Evolutionary conservation across 2,329 filamentous ascomycete species (phyloP), one percentile per base, ranked within the genome.

Genomic region (Aphanoascus verrucosus): DNA sequence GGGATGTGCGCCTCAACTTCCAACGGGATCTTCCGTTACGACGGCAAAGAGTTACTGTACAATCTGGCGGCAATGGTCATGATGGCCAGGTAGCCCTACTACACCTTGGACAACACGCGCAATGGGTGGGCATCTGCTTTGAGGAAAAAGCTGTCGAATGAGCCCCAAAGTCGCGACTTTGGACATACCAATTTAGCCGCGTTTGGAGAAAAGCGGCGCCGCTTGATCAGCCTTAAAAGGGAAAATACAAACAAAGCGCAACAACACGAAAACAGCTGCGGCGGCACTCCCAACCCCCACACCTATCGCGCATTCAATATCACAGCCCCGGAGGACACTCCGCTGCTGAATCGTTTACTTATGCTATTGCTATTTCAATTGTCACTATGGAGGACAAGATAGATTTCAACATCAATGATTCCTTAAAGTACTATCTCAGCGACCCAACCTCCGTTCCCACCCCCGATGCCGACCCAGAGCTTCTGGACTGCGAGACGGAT

Each of bases 341-440:
- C 20, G 31, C 14, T 43, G 37, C 37, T 42, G 37, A 31, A 42
- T 7, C 20, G 7, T n/a, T 28, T 44, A 19, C 23, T 37, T 17
- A 41, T 51, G 40, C 7, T 51, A 23, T 17, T 43, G 11, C 43
- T 15, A 37, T 35, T 12, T 17, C 12, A 8, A 9, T 14, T 7
- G 23, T 44, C 15, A 35, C n/a, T 14, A 86, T 86, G 74, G 77
- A 78, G 62, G 74, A 76, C 59, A 73, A 71, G 59, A 80, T 89
- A 67, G 80, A 84, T 65, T 98, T 98, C 74, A 88, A 97, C 70
- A 88, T 98, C 71, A 95, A 96, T 69, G 86, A 95, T 75, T 88
- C 89, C 60, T 85, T 97, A 70, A 96, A 95, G 77, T 81, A 88
- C 68, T 98, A 96, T 73, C 87, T 96, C 80, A 94, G 88, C 72